phyloP scores from a whole-genome alignment of 139 green algal genomes.

The Tetraselmis chui region DNA sequence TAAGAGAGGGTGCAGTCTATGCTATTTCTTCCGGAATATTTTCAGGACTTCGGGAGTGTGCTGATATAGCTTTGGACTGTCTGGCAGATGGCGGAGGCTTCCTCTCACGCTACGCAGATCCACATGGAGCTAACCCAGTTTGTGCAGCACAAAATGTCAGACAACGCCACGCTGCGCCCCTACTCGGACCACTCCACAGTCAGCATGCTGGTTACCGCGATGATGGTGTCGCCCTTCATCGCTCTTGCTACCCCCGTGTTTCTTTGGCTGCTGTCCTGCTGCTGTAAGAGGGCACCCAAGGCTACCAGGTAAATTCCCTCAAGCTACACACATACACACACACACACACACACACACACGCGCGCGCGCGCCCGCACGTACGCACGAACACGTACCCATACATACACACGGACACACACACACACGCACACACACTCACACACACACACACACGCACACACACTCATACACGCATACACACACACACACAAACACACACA shows the following conservation, averaged over 20 bases:
- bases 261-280: neutral
- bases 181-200: neutral
- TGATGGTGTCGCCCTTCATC: neutral
- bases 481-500: too few relatives aligned
- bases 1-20: too few relatives aligned
- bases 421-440: too few relatives aligned
- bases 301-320: neutral
- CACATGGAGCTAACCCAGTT: neutral
- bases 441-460: too few relatives aligned
- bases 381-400: neutral
- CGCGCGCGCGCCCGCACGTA: too few relatives aligned
- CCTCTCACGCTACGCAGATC: neutral
- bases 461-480: too few relatives aligned
- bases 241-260: neutral
- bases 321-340: neutral
- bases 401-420: neutral
- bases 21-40: too few relatives aligned
- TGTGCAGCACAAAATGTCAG: neutral
- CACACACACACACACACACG: too few relatives aligned
- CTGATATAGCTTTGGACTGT: neutral
- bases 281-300: neutral
- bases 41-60: too few relatives aligned
- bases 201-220: neutral
- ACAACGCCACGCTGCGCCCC: neutral
- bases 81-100: neutral